A percentile compares a stretch with the other conserved stretches of the same genome.
phyloP scores from a whole-genome alignment of 306 rosid species.

The Castanopsis chinensis region DNA sequence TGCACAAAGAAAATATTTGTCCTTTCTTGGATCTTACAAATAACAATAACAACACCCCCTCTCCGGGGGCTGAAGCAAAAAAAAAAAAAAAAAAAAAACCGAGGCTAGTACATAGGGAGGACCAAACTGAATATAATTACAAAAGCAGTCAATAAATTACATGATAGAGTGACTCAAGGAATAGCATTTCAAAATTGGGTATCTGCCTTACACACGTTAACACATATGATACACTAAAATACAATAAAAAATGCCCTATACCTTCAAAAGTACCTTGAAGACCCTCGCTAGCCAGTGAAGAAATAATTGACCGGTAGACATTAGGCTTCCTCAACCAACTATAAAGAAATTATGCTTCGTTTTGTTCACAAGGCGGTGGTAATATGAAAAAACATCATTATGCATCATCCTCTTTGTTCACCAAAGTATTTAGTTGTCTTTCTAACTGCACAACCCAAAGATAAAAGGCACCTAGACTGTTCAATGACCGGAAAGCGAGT shows the following conservation, averaged over 20 bases:
- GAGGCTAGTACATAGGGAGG: not conserved
- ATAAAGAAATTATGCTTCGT: not conserved
- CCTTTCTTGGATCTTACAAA: no score
- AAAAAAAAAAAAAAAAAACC: not conserved
- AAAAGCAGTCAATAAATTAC: constrained; percentile 29
- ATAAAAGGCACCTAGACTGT: not conserved
- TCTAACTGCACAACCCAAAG: constrained; percentile 38
- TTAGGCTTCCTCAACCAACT: not conserved
- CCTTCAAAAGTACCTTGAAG: not conserved
- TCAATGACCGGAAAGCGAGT: not conserved
- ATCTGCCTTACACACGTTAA: constrained; percentile 27
- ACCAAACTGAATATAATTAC: constrained; percentile 30
- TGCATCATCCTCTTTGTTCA: constrained; percentile 22
- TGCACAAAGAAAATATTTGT: no score
- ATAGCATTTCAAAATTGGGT: constrained; percentile 35
- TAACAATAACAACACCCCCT: no score
- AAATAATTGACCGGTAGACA: not conserved
- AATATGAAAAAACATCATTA: not conserved
- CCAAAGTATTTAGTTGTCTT: constrained; percentile 34
- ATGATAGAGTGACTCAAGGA: constrained; percentile 17
- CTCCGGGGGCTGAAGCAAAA: no score
- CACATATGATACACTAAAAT: constrained; percentile 38
- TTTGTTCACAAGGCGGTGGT: not conserved
- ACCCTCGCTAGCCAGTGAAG: constrained; percentile 6
- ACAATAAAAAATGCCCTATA: constrained; percentile 17